phyloP scores from a whole-genome alignment of 192 early-diverging fungal species.

The Spizellomyces punctatus region DNA sequence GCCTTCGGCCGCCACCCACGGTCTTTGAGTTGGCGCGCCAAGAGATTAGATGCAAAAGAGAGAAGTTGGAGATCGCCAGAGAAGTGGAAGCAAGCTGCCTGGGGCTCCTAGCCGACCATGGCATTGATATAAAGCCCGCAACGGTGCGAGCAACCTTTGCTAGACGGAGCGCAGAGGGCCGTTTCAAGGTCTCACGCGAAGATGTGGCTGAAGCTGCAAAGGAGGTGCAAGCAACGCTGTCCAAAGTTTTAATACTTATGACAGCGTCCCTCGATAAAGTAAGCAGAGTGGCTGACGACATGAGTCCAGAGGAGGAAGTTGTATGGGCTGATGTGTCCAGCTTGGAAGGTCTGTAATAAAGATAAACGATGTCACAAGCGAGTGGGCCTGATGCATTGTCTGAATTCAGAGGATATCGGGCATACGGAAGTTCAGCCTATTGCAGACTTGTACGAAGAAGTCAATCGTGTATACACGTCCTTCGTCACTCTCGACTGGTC shows the following conservation, averaged over 20 bases:
- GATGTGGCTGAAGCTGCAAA: background rate
- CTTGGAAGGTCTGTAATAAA: constrained; percentile 27
- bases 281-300: constrained; percentile 7
- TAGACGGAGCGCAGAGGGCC: background rate
- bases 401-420: background rate
- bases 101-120: constrained; percentile 60
- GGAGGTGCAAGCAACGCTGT: constrained; percentile 6
- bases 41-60: constrained; percentile 28
- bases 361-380: background rate
- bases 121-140: constrained; percentile 34
- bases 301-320: constrained; percentile 16
- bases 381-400: background rate
- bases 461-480: constrained; percentile 10
- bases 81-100: constrained; percentile 63
- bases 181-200: background rate
- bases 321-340: constrained; percentile 10
- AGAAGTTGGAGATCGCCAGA: constrained; percentile 15
- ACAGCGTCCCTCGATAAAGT: constrained; percentile 32
- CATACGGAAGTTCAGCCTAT: constrained; percentile 1
- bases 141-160: background rate
- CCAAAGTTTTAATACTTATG: constrained; percentile 13
- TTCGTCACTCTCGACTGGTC: constrained; percentile 20
- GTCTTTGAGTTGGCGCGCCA: constrained; percentile 27
- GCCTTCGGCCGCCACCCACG: constrained; percentile 12
- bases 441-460: constrained; percentile 19